These are phyloP conservation scores for Tricholoma saponaceum DNA, from an alignment of 768 basidiomycete species.

Conservation along the genomic window DNA sequence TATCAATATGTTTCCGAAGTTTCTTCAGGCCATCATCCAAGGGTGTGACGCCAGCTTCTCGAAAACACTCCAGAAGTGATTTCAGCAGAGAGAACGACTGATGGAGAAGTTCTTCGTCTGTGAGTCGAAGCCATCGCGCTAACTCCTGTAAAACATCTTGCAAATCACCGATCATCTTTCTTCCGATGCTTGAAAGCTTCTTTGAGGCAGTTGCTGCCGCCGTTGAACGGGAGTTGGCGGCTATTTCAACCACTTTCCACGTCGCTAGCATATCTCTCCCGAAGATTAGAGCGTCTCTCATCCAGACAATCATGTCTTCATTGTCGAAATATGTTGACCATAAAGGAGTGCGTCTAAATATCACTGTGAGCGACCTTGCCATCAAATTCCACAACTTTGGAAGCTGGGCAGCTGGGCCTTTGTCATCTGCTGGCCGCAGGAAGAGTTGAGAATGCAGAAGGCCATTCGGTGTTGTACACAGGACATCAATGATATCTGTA, in stretches of 20 bases:
- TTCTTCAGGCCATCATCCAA: constrained; percentile 54
- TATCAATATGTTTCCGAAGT: constrained; percentile 60
- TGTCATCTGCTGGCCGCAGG: constrained; percentile 37
- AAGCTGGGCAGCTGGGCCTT: constrained; percentile 49
- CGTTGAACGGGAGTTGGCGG: constrained; percentile 37
- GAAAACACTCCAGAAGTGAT: constrained; percentile 74
- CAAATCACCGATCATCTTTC: constrained; percentile 73
- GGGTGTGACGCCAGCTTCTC: constrained; percentile 54
- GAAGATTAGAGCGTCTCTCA: constrained; percentile 96
- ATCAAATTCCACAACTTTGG: constrained; percentile 79
- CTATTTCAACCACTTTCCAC: constrained; percentile 74
- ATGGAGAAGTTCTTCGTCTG: constrained; percentile 87
- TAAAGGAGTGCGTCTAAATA: constrained; percentile 77
- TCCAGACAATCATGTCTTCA: constrained; percentile 91
- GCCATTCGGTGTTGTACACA: constrained; percentile 72
- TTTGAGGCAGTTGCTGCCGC: constrained; percentile 26
- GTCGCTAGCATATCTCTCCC: constrained; percentile 82
- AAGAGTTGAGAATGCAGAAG: constrained; percentile 57
- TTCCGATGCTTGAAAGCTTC: constrained; percentile 57
- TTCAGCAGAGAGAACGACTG: constrained; percentile 84
- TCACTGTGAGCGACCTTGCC: constrained; percentile 73
- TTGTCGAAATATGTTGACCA: constrained; percentile 84
- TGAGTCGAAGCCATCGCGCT: constrained; percentile 85
- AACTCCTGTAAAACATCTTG: constrained; percentile 78
- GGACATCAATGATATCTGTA: constrained; percentile 86